phyloP scores from a whole-genome alignment of 1,284 basidiomycete genomes.

The Ustilago shanxiensis region DNA sequence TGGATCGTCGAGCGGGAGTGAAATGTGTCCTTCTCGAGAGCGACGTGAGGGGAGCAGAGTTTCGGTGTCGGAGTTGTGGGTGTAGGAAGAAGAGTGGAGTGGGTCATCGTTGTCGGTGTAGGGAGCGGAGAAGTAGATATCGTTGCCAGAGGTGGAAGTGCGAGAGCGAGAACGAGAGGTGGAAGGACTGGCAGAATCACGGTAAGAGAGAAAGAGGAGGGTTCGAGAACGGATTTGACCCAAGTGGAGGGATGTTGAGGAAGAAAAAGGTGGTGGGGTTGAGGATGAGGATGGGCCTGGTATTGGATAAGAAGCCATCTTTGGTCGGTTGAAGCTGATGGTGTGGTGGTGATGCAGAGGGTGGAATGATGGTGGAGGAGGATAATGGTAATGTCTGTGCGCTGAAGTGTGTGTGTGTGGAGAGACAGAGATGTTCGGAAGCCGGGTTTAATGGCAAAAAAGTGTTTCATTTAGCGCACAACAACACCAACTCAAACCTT shows the following conservation, averaged over 20 bases:
- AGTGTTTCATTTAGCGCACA: not conserved
- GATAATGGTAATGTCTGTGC: not conserved
- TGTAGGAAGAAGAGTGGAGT: slow-evolving; percentile 24
- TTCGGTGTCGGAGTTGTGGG: slow-evolving; percentile 12
- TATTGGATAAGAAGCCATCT: slow-evolving; percentile 21
- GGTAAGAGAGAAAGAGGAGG: slow-evolving; percentile 91
- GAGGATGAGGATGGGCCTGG: slow-evolving; percentile 34
- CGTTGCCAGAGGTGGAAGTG: not conserved
- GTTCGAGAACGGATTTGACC: slow-evolving; percentile 84
- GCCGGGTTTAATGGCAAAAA: too few relatives aligned
- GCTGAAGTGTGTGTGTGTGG: slow-evolving; percentile 7
- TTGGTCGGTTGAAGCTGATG: not conserved
- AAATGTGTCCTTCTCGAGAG: slow-evolving; percentile 30
- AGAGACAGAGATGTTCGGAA: too few relatives aligned
- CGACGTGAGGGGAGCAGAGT: slow-evolving; percentile 18
- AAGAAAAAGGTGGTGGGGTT: slow-evolving; percentile 28
- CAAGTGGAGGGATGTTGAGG: slow-evolving; percentile 6
- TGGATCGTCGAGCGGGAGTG: slow-evolving; percentile 3
- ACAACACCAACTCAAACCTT: not conserved
- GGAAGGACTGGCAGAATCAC: slow-evolving; percentile 77
- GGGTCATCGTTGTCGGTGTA: slow-evolving; percentile 44
- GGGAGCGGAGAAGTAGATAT: slow-evolving; percentile 58
- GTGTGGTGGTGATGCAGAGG: slow-evolving; percentile 3
- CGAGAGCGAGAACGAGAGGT: slow-evolving; percentile 15
- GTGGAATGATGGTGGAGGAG: not conserved